A percentile compares a stretch with the other conserved stretches of the same genome.
phyloP scores from a whole-genome alignment of 2,329 filamentous ascomycete genomes.

The Akanthomyces muscarius region DNA sequence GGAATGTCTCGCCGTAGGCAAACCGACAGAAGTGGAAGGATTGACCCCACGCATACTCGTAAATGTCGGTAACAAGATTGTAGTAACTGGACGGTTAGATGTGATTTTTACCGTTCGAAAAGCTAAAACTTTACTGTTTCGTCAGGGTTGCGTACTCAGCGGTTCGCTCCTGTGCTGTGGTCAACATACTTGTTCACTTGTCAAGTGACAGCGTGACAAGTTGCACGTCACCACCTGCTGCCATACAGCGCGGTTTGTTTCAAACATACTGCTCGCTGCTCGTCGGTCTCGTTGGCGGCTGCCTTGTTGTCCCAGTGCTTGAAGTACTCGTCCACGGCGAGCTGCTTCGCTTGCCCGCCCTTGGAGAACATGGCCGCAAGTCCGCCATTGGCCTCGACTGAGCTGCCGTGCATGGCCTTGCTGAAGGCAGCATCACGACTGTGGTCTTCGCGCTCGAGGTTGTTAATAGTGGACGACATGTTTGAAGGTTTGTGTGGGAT shows the following conservation, averaged over 20 bases:
- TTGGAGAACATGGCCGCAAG: constrained; percentile 83
- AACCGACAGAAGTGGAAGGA: constrained; percentile 98
- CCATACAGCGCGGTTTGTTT: not conserved
- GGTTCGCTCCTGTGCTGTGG: constrained; percentile 58
- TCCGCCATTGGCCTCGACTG: constrained; percentile 65
- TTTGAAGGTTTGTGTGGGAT: not conserved
- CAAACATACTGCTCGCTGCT: constrained; percentile 66
- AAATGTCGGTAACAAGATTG: constrained; percentile 88
- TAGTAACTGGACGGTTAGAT: constrained; percentile 65
- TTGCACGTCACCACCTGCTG: constrained; percentile 15
- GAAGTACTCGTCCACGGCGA: constrained; percentile 86
- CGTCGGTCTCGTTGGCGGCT: constrained; percentile 74
- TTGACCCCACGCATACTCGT: constrained; percentile 94
- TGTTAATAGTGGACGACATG: constrained; percentile 30
- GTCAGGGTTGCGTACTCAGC: constrained; percentile 91
- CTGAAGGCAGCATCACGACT: constrained; percentile 85
- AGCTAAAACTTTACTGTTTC: constrained; percentile 61
- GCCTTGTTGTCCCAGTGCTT: constrained; percentile 92
- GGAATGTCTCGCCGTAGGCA: constrained; percentile 78
- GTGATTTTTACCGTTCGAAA: not conserved
- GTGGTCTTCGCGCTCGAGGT: constrained; percentile 79
- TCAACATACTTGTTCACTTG: constrained; percentile 2
- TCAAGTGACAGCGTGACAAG: constrained; percentile 5
- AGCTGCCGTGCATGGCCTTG: constrained; percentile 76
- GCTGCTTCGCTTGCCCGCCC: constrained; percentile 68